Percentiles rank a stretch among this genome's conserved stretches.
phyloP scores from a whole-genome alignment of 164 flowering plant genomes.

The Dillenia turbinata region DNA sequence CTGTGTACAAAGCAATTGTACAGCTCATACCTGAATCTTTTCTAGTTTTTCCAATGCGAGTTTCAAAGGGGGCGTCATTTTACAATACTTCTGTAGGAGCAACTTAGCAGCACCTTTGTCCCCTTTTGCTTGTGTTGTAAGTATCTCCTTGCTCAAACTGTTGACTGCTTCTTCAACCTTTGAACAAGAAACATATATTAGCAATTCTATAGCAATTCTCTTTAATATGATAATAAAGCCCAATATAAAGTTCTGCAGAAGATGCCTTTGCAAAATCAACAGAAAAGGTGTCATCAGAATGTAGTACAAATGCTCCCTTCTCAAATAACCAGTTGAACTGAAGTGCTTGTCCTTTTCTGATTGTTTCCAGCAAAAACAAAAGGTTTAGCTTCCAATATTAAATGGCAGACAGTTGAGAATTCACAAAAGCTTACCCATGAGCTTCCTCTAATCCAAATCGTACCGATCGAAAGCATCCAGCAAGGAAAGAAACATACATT shows the following conservation, averaged over 20 bases:
- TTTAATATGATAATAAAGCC: background rate
- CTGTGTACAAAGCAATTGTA: background rate
- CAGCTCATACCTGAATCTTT: slow-evolving; percentile 48
- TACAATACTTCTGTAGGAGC: slow-evolving; percentile 58
- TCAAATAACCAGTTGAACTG: slow-evolving; percentile 91
- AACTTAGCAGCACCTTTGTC: slow-evolving; percentile 65
- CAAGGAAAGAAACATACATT: slow-evolving; percentile 91
- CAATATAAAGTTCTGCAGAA: background rate
- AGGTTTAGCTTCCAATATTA: background rate
- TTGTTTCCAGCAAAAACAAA: slow-evolving; percentile 7
- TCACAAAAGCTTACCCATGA: slow-evolving; percentile 65
- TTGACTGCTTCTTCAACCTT: slow-evolving; percentile 86
- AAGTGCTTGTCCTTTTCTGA: slow-evolving; percentile 93
- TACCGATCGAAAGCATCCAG: slow-evolving; percentile 94
- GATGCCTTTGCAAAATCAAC: slow-evolving; percentile 78
- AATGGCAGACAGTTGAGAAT: slow-evolving; percentile 1
- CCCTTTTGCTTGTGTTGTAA: slow-evolving; percentile 86
- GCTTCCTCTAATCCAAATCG: slow-evolving; percentile 95
- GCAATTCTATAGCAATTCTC: background rate
- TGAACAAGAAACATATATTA: slow-evolving; percentile 3
- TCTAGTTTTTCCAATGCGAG: slow-evolving; percentile 62
- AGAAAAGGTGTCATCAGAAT: slow-evolving; percentile 63
- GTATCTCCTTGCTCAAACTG: slow-evolving; percentile 76
- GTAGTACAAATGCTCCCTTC: slow-evolving; percentile 72
- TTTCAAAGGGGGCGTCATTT: slow-evolving; percentile 50